Conservation (phyloP, 352 stramenopile genomes). For the Phytophthora sojae region DNA sequence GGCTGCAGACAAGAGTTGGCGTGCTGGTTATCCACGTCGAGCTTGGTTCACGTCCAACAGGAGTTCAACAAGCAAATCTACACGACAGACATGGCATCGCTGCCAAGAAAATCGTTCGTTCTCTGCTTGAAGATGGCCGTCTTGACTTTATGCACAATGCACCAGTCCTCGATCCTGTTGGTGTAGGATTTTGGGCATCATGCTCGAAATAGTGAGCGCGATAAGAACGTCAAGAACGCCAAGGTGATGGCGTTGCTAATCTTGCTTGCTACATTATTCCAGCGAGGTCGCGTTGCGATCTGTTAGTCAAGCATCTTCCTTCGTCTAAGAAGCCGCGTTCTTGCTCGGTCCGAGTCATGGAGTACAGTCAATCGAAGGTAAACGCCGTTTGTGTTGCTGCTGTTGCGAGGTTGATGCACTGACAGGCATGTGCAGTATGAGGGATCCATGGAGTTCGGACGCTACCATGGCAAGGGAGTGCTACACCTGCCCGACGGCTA, state of each 20-base stretch:
- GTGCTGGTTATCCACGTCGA: slow-evolving; percentile 1
- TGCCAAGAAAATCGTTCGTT: neutral
- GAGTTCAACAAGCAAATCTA: neutral
- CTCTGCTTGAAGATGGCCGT: slow-evolving; percentile 4
- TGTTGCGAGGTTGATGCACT: neutral
- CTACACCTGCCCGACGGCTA: slow-evolving; percentile 68
- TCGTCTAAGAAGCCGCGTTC: neutral
- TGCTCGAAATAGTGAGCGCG: neutral
- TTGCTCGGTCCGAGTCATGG: slow-evolving; percentile 15
- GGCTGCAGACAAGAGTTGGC: neutral
- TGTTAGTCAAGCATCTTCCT: neutral
- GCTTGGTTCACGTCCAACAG: neutral
- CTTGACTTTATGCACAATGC: neutral
- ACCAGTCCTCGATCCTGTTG: neutral
- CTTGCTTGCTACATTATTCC: neutral
- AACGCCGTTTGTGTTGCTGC: neutral
- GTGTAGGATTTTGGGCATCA: neutral
- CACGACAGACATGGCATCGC: neutral
- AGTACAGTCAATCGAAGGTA: slow-evolving; percentile 44
- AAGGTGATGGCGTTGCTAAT: slow-evolving; percentile 16
- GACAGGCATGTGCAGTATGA: slow-evolving; percentile 51
- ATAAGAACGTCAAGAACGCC: neutral
- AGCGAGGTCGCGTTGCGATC: neutral
- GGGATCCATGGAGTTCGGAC: slow-evolving; percentile 63
- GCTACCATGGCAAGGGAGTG: slow-evolving; percentile 64